Conservation (phyloP, 352 stramenopile species). For the Elongisporangium prolatum region DNA sequence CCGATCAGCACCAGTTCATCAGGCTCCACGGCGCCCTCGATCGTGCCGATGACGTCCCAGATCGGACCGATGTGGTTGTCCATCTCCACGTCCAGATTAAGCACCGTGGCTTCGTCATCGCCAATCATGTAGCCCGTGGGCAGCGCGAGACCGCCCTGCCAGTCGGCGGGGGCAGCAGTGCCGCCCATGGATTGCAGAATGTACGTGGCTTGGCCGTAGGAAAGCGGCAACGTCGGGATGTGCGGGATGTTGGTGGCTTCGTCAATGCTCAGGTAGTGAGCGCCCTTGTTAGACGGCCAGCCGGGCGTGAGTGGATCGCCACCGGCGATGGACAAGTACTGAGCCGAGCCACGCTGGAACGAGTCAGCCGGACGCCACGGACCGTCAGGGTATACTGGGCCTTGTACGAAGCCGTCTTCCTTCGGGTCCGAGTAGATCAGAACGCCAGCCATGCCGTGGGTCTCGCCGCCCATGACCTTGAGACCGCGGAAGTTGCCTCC, state of each 20-base stretch:
- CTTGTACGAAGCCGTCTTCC: constrained; percentile 58
- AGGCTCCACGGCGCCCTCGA: constrained; percentile 38
- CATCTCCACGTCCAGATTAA: constrained; percentile 57
- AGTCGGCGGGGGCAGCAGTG: constrained; percentile 33
- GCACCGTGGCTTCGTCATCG: constrained; percentile 34
- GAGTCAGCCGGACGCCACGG: constrained; percentile 43
- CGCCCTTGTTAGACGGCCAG: constrained; percentile 18
- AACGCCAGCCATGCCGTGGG: constrained; percentile 40
- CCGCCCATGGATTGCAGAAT: constrained; percentile 62
- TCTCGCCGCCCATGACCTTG: constrained; percentile 64
- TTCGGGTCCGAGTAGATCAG: constrained; percentile 75
- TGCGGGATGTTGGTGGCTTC: constrained; percentile 40
- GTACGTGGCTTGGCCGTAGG: constrained; percentile 65
- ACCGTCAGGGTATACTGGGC: constrained; percentile 56
- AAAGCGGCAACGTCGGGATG: constrained; percentile 55
- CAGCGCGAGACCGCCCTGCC: constrained; percentile 50
- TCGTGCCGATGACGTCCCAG: constrained; percentile 68
- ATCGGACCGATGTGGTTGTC: constrained; percentile 72
- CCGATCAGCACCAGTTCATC: constrained; percentile 71
- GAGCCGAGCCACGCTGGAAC: constrained; percentile 61
- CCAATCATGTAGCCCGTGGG: constrained; percentile 63
- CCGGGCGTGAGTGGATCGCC: constrained; percentile 50
- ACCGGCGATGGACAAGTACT: constrained; percentile 53
- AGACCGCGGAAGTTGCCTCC: constrained; percentile 42
- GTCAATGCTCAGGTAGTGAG: constrained; percentile 23